Conservation (phyloP, 257 asterid species). For the Mentha longifolia region DNA sequence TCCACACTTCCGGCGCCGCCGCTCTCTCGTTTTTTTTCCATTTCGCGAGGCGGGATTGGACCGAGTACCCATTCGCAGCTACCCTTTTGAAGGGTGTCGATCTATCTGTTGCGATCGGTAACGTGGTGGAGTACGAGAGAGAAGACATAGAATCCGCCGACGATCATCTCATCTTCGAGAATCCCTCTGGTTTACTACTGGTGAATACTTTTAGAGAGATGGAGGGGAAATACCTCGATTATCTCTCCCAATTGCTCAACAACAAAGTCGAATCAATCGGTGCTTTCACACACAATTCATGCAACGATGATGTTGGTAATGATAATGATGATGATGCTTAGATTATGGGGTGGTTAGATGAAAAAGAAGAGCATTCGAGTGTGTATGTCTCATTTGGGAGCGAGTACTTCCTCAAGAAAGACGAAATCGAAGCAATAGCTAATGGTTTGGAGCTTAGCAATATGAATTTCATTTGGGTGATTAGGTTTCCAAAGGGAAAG, state of each 20-base stretch:
- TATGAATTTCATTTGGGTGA: constrained; percentile 60
- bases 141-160: too few species aligned
- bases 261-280: constrained; percentile 43
- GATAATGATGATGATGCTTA: not conserved
- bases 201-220: constrained; percentile 45
- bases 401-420: constrained; percentile 48
- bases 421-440: constrained; percentile 55
- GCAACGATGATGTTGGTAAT: not conserved
- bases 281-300: constrained; percentile 5
- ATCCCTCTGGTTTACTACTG: constrained; percentile 18
- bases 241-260: constrained; percentile 4
- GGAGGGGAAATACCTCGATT: constrained; percentile 57
- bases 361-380: constrained; percentile 38
- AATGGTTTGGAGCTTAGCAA: constrained; percentile 53
- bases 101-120: constrained; percentile 15
- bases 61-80: constrained; percentile 37
- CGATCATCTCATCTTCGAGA: too few species aligned
- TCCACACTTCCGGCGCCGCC: constrained; percentile 44
- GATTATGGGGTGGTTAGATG: constrained; percentile 53
- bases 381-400: constrained; percentile 65
- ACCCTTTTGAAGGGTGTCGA: constrained; percentile 32
- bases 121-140: constrained; percentile 16
- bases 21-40: constrained; percentile 31
- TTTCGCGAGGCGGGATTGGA: not conserved
- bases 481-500: constrained; percentile 46